These are phyloP conservation scores for Rhytidiadelphus loreus DNA, from an alignment of 225 moss, liverwort and hornwort genomes.

Conservation along the genomic window DNA sequence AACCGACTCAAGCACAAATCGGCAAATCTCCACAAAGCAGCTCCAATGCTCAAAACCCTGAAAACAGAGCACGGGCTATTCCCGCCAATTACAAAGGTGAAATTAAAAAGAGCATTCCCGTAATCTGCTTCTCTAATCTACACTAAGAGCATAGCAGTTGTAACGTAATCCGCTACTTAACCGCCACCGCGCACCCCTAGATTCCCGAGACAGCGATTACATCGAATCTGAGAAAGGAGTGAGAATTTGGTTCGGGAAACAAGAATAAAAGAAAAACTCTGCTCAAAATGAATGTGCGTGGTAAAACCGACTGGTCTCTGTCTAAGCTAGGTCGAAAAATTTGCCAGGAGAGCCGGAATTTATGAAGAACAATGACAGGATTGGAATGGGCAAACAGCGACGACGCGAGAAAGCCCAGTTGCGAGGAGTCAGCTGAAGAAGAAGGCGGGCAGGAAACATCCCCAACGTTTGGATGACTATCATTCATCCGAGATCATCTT, in stretches of 20 bases:
- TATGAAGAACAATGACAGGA: neutral
- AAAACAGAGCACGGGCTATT: neutral
- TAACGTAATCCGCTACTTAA: neutral
- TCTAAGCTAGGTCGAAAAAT: neutral
- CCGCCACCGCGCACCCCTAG: neutral
- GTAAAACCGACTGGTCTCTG: neutral
- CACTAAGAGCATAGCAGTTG: neutral
- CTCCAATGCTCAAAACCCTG: neutral
- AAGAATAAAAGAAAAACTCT: neutral
- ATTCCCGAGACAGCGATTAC: neutral
- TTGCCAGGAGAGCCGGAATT: neutral
- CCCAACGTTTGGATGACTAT: neutral
- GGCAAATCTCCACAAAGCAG: neutral
- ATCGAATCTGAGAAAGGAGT: neutral
- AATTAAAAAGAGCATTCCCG: neutral
- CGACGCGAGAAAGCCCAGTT: neutral
- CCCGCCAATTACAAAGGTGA: neutral
- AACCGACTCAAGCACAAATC: neutral
- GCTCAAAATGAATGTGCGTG: neutral
- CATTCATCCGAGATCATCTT: neutral
- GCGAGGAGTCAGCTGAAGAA: neutral
- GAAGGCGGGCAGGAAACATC: neutral
- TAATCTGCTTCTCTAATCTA: neutral
- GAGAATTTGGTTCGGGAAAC: neutral
- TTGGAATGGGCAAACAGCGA: neutral